Percentiles rank a stretch among this genome's conserved stretches.
Evolutionary conservation across 768 basidiomycete species (phyloP).

Genomic region (Panaeolus cyanescens): DNA sequence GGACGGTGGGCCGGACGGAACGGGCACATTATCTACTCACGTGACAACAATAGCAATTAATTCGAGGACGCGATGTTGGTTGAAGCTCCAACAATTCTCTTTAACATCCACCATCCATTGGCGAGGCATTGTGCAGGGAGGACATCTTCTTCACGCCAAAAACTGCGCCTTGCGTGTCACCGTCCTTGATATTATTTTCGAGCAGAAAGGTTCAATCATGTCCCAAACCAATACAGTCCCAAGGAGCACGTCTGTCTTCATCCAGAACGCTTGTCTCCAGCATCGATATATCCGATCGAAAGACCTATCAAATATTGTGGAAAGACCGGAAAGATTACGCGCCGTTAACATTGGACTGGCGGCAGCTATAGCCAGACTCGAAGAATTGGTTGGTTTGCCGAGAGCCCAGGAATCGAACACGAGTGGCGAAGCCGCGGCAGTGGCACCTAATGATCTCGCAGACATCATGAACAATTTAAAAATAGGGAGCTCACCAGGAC

Average conservation of each 20-base stretch:
- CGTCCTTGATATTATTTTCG: neutral
- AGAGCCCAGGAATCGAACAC: neutral
- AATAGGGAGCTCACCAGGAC: conserved; percentile 17
- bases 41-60: neutral
- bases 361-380: conserved; percentile 75
- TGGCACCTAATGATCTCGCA: conserved; percentile 20
- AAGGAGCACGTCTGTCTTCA: conserved; percentile 34
- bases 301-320: conserved; percentile 78
- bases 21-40: too few species aligned
- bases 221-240: neutral
- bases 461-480: conserved; percentile 27
- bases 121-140: neutral
- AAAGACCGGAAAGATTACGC: conserved; percentile 86
- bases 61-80: neutral
- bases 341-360: conserved; percentile 84
- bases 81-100: neutral
- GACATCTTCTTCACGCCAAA: neutral
- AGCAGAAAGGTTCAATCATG: neutral
- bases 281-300: conserved; percentile 80
- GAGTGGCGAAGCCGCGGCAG: conserved; percentile 1
- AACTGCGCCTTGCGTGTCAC: neutral
- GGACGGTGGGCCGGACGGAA: too few species aligned
- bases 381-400: conserved; percentile 31
- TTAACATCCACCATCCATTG: neutral
- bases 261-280: conserved; percentile 74